These are phyloP conservation scores for Euptelea pleiosperma DNA, from an alignment of 164 flowering plant genomes.

Conservation along the genomic window DNA sequence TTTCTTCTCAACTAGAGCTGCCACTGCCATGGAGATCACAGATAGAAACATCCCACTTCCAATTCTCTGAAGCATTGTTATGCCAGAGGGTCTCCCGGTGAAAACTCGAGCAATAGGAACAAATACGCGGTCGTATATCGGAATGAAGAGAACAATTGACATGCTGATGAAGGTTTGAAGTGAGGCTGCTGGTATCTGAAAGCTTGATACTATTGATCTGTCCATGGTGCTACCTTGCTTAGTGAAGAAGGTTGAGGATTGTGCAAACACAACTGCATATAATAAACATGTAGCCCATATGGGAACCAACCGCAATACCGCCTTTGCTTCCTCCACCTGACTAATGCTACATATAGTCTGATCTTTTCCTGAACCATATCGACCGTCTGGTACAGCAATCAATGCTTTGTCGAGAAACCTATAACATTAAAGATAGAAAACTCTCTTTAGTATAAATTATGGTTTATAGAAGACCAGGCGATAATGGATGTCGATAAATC, in stretches of 20 bases:
- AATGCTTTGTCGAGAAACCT: slow-evolving; percentile 24
- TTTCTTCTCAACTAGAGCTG: slow-evolving; percentile 27
- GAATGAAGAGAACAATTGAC: slow-evolving; percentile 20
- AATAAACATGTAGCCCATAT: slow-evolving; percentile 28
- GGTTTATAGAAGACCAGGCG: too few species aligned
- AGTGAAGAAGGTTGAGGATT: slow-evolving; percentile 33
- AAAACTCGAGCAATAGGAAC: slow-evolving; percentile 22
- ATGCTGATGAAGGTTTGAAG: slow-evolving; percentile 25
- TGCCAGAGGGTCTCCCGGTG: slow-evolving; percentile 22
- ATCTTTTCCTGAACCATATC: slow-evolving; percentile 6
- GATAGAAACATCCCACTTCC: slow-evolving; percentile 33
- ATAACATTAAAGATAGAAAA: too few species aligned
- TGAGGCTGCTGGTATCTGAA: slow-evolving; percentile 26
- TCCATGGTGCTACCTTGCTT: slow-evolving; percentile 40
- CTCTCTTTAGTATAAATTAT: too few species aligned
- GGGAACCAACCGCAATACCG: slow-evolving; percentile 17
- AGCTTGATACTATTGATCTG: slow-evolving; percentile 19
- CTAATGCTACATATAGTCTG: slow-evolving; percentile 10
- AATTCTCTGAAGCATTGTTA: slow-evolving; percentile 33
- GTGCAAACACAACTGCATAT: slow-evolving; percentile 28
- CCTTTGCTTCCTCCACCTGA: slow-evolving; percentile 32
- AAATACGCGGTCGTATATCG: slow-evolving; percentile 28
- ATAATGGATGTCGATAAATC: too few species aligned
- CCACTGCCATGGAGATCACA: slow-evolving; percentile 22
- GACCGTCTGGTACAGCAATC: not conserved